Base-by-base conservation (phyloP, 106 monocot species). In the Chionographis japonica region DNA sequence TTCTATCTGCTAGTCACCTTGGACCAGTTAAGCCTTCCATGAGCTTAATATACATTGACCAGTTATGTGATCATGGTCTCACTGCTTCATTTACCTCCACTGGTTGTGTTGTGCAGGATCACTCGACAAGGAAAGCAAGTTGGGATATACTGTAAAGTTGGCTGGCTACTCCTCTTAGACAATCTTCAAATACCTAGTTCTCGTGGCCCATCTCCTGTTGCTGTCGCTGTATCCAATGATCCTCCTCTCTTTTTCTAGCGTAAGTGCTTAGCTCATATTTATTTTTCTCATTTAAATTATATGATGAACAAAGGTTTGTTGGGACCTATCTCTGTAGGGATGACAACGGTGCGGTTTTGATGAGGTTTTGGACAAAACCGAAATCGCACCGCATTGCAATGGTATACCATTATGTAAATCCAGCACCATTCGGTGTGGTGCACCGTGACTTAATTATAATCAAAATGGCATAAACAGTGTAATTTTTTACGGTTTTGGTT, bases 41-140 rank as follows among this genome's bases (percentile, higher is more conserved):
- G 54, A 67, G 54, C 19, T 18, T 67, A 3, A 65, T 65, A 10
- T 65, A 10, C 8, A 51, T 65, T 51, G 49, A 27, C 1, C 17
- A 65, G 27, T 9, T 67, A 4, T 36, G 13, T 38, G 52, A 67
- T 3, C 36, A 54, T 13, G 67, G 14, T 54, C 16, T 67, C 13
- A 39, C 14, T 15, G 39, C 54, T 38, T 54, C 38, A 2, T 67
- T 53, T 54, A 54, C 52, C 8, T 52, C 54, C 18, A 38, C 8
- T 67, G 38, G 54, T 37, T 67, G 13, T 67, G 12, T 53, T 53
- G 52, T 66, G 12, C 66, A 66, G 52, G 66, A 66, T 3, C 27
- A 41, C 6, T 54, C 38, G 52, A 67, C 38, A n/a, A 17, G 67
- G 67, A 14, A 52, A 67, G 41, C 52, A 53, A 54, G 37, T 54